Conservation (phyloP, 208 protist species). For the Zelonia costaricensis region DNA sequence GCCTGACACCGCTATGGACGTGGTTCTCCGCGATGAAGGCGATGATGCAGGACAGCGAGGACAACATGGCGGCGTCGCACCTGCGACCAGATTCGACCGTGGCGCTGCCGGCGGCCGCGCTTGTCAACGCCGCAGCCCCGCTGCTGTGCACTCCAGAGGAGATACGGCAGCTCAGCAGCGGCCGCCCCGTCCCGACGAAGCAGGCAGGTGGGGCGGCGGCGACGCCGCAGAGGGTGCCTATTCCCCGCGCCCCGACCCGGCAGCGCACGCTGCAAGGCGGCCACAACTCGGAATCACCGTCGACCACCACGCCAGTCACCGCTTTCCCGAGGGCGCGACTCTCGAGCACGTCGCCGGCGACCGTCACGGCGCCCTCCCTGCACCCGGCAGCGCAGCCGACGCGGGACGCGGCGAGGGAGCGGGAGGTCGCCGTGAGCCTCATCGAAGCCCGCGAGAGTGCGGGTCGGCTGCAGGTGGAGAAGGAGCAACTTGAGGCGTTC, state of each 20-base stretch:
- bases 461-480: constrained; percentile 17
- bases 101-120: neutral
- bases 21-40: constrained; percentile 3
- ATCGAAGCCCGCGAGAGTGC: neutral
- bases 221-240: neutral
- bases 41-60: neutral
- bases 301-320: no score
- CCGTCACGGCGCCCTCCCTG: no score
- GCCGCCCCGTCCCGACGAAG: neutral
- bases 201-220: neutral
- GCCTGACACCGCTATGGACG: constrained; percentile 18
- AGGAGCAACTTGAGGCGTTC: constrained; percentile 16
- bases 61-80: neutral
- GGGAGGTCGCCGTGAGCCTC: constrained; percentile 2
- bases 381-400: no score
- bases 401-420: neutral
- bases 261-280: neutral
- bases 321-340: no score
- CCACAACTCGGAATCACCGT: no score
- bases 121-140: neutral
- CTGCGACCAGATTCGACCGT: neutral
- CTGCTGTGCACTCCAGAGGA: constrained; percentile 12
- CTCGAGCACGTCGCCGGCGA: no score
- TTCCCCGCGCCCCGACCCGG: neutral
- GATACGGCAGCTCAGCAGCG: neutral